phyloP scores from a whole-genome alignment of 129 eudicot genomes.

The Gnaphalium uliginosum region DNA sequence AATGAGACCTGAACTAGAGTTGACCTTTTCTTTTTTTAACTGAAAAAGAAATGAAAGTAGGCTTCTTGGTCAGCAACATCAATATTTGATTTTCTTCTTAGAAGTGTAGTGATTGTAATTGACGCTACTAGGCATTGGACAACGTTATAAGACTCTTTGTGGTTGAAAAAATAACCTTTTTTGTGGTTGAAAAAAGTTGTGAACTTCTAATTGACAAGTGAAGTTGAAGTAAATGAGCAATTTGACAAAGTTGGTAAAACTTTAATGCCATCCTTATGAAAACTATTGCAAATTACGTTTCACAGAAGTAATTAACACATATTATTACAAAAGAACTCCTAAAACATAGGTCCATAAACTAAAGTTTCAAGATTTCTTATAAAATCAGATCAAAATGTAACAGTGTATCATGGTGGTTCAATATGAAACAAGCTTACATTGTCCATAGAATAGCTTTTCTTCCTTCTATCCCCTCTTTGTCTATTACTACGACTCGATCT shows the following conservation, averaged over 20 bases:
- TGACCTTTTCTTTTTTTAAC: background rate
- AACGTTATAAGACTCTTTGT: background rate
- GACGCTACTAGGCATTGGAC: background rate
- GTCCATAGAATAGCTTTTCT: slow-evolving; percentile 34
- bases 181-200: background rate
- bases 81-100: background rate
- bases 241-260: background rate
- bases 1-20: background rate
- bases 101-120: background rate
- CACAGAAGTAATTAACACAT: background rate
- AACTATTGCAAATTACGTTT: background rate
- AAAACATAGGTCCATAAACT: slow-evolving; percentile 1
- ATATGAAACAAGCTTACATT: slow-evolving; percentile 28
- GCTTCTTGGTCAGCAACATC: slow-evolving; percentile 6
- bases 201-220: background rate
- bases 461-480: slow-evolving; percentile 11
- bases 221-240: background rate
- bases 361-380: slow-evolving; percentile 1
- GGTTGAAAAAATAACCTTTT: background rate
- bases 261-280: background rate
- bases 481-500: slow-evolving; percentile 10
- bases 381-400: slow-evolving; percentile 3
- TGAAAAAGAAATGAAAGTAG: background rate
- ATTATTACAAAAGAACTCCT: slow-evolving; percentile 10
- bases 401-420: slow-evolving; percentile 24